A percentile compares a stretch with the other conserved stretches of the same genome.
Conservation (phyloP, 2,329 filamentous ascomycete species). For the Myriosclerotinia scirpicola region DNA sequence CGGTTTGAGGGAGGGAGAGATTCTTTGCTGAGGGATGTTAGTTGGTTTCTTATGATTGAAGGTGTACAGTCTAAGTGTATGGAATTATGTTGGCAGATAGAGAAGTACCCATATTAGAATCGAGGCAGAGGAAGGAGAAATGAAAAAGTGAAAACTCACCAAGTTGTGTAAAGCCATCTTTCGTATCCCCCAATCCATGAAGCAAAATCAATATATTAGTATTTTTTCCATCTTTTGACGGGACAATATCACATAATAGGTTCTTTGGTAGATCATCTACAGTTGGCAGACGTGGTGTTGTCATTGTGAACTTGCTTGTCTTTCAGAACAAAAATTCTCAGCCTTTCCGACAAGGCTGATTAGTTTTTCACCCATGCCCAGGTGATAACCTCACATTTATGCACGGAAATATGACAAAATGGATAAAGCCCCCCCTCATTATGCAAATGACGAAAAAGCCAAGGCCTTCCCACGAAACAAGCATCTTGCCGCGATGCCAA, state of each 20-base stretch:
- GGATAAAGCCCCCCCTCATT: neutral
- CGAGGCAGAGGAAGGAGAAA: too few relatives aligned
- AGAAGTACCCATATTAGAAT: neutral
- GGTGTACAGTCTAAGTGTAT: neutral
- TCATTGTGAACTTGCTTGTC: constrained; percentile 1
- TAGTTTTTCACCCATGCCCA: neutral
- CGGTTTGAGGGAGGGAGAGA: constrained; percentile 64
- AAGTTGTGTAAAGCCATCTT: constrained; percentile 57
- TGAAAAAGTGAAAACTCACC: constrained; percentile 36
- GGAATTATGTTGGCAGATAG: neutral
- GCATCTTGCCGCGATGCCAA: constrained; percentile 7
- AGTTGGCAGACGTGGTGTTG: constrained; percentile 39
- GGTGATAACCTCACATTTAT: neutral
- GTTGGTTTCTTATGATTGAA: neutral
- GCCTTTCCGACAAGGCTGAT: constrained; percentile 3
- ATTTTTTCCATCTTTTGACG: constrained; percentile 41
- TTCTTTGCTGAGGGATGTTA: constrained; percentile 43
- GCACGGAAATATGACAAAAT: neutral
- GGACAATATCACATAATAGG: constrained; percentile 41
- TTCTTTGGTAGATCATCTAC: constrained; percentile 50
- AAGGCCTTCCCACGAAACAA: neutral
- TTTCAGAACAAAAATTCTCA: neutral
- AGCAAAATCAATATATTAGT: constrained; percentile 66
- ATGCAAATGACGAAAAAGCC: neutral
- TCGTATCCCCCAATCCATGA: constrained; percentile 67